Base-by-base conservation (phyloP, 306 rosid species). In the Potentilla sterilis region DNA sequence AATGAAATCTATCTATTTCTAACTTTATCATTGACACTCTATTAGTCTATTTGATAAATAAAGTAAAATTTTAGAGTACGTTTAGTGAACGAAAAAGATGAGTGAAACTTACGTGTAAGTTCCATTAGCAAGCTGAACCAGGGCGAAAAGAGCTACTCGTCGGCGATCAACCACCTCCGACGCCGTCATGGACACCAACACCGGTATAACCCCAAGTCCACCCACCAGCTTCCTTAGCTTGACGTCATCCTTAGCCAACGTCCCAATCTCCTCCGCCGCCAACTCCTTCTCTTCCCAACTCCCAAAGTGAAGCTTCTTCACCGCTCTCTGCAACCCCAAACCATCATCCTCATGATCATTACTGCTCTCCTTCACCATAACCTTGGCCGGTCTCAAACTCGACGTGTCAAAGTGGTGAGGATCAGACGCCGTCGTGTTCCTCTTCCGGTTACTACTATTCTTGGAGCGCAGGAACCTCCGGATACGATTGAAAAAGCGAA, bases 241-340 rank as follows among this genome's bases (percentile, higher is more conserved):
- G 2, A 85, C 75, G 73, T 90, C 92, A 74, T 92, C 87, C 80
- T 80, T 90, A 12, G 91, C 90, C 61, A 92, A 78, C 69, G 73
- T 80, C 49, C 73, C 87, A 82, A 96, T 90, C 88, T 85, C 93
- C 70, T 74, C 72, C 3, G 96, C 93, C 41, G 97, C 95, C 49
- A 62, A 46, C 79, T 90, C 97, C 74, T 88, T 96, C 91, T 92
- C 97, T 80, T 86, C 89, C 90, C 91, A 88, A 79, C 82, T 83
- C 41, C 99, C 99, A 32, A 96, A 96, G 86, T 96, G 96, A 80
- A 96, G 97, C 80, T 79, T 87, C 90, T 96, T 96, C 84, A 96
- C 99, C 6, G 91, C 84, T 82, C 75, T 89, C 78, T 89, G 90
- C 78, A 96, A 74, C 83, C 78, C 81, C 55, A 54, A 79, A 48